A percentile compares a stretch with the other conserved stretches of the same genome.
Evolutionary conservation across 2,329 filamentous ascomycete species (phyloP).

Genomic region (Gyromitra esculenta): DNA sequence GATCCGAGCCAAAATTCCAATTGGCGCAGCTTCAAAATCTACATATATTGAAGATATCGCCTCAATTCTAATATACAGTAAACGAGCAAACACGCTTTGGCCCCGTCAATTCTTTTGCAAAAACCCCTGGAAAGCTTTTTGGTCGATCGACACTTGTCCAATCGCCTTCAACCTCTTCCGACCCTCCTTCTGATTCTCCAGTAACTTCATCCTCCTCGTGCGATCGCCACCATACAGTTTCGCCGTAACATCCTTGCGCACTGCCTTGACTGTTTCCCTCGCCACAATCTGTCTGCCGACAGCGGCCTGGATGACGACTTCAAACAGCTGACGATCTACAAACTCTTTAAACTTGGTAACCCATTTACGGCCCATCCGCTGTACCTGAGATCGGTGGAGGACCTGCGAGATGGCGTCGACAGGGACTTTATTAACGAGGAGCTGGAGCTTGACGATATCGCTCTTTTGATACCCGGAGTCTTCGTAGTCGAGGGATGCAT

Average conservation of each 20-base stretch:
- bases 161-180: slow-evolving; percentile 80
- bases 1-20: too few relatives aligned
- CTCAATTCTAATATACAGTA: slow-evolving; percentile 16
- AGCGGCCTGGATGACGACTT: slow-evolving; percentile 92
- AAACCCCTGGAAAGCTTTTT: slow-evolving; percentile 94
- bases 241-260: slow-evolving; percentile 78
- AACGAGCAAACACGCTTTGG: not conserved
- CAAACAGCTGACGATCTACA: slow-evolving; percentile 95
- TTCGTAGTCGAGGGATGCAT: slow-evolving; percentile 95
- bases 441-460: slow-evolving; percentile 85
- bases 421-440: slow-evolving; percentile 90
- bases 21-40: not conserved
- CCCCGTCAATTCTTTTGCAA: slow-evolving; percentile 72
- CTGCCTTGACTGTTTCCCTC: slow-evolving; percentile 93
- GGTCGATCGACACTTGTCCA: slow-evolving; percentile 94
- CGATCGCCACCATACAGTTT: slow-evolving; percentile 95
- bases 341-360: slow-evolving; percentile 97
- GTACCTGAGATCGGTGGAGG: slow-evolving; percentile 82
- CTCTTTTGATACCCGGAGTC: slow-evolving; percentile 86
- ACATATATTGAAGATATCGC: not conserved
- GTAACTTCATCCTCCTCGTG: slow-evolving; percentile 79
- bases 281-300: slow-evolving; percentile 85
- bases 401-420: slow-evolving; percentile 95
- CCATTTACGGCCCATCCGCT: slow-evolving; percentile 84
- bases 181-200: slow-evolving; percentile 97